phyloP scores from a whole-genome alignment of 2,329 filamentous ascomycete species.

The Fusarium pininemorale region DNA sequence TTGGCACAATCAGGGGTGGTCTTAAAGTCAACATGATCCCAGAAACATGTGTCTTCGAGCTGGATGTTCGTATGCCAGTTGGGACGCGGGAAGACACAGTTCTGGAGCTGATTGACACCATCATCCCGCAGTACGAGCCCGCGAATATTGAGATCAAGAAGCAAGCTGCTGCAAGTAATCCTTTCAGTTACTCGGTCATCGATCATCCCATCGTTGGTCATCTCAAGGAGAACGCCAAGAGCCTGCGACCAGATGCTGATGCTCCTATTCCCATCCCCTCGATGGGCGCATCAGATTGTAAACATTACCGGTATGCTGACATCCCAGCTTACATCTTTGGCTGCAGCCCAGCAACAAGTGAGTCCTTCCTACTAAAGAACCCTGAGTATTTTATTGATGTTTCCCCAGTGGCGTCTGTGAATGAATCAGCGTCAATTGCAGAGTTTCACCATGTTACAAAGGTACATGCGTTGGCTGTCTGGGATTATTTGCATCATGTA shows the following conservation, averaged over 20 bases:
- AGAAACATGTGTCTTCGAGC: background rate
- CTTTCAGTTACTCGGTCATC: background rate
- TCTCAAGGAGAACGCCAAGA: background rate
- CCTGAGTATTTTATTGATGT: background rate
- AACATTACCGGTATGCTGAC: background rate
- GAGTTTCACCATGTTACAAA: conserved; percentile 1
- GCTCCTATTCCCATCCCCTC: background rate
- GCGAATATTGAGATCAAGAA: background rate
- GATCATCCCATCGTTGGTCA: background rate
- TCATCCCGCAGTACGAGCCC: background rate
- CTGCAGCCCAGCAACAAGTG: conserved; percentile 1
- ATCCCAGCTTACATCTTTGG: background rate
- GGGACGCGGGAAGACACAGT: background rate
- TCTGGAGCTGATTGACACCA: background rate
- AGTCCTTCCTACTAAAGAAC: background rate
- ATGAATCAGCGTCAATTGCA: background rate
- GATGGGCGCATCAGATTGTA: conserved; percentile 2
- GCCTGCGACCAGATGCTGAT: background rate
- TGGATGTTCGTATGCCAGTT: background rate
- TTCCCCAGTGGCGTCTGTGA: background rate
- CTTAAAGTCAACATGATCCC: conserved; percentile 14
- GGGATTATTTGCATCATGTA: background rate
- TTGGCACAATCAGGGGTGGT: background rate
- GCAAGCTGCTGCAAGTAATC: background rate
- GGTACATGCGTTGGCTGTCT: conserved; percentile 1